phyloP scores from a whole-genome alignment of 768 basidiomycete species.

The Tubosaeta sp. region DNA sequence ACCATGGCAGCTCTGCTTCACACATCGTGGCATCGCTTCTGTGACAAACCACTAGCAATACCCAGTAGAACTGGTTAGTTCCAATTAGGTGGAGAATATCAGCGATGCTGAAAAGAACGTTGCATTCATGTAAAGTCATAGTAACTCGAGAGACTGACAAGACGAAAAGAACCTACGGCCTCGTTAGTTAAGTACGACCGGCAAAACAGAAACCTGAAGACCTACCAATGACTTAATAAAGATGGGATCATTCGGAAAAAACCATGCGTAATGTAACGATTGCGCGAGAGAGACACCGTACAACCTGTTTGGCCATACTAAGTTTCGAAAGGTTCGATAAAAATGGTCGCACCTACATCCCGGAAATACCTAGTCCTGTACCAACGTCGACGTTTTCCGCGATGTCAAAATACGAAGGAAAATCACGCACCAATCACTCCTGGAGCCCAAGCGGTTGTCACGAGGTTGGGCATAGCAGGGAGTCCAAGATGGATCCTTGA shows the following conservation, averaged over 20 bases:
- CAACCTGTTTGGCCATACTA: constrained; percentile 7
- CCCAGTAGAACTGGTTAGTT: constrained; percentile 3
- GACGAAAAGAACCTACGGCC: constrained; percentile 7
- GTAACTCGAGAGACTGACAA: constrained; percentile 2
- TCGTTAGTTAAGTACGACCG: neutral
- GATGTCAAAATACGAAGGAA: neutral
- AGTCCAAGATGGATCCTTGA: neutral
- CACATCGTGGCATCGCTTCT: neutral
- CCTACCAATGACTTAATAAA: constrained; percentile 11
- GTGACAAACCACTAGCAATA: constrained; percentile 4
- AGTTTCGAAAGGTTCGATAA: neutral
- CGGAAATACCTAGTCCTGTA: constrained; percentile 1
- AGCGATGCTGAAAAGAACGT: constrained; percentile 4
- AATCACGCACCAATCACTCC: constrained; percentile 9
- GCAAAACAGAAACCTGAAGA: neutral
- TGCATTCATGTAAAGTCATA: neutral
- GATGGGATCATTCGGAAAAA: constrained; percentile 4
- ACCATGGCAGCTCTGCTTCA: constrained; percentile 4
- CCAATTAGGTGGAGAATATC: constrained; percentile 7
- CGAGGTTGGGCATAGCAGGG: constrained; percentile 4
- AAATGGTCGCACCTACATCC: constrained; percentile 2
- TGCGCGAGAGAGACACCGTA: constrained; percentile 10
- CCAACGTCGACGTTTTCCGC: neutral
- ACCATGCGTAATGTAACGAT: neutral
- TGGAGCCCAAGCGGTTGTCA: constrained; percentile 6